Conservation (phyloP, 1,139 yeast genomes). For the Suhomyces anneliseae region DNA sequence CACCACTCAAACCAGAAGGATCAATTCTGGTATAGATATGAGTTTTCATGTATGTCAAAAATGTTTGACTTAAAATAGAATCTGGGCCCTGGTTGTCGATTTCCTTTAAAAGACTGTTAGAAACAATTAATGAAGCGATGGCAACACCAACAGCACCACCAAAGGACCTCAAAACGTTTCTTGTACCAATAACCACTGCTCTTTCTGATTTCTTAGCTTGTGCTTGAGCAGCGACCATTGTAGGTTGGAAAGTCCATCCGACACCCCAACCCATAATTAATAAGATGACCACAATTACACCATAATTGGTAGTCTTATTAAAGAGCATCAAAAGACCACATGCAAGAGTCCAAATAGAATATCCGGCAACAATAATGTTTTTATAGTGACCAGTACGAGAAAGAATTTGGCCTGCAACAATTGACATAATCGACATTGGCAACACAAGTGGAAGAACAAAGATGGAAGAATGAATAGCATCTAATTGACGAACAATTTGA, state of each 20-base stretch:
- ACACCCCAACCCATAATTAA: constrained; percentile 20
- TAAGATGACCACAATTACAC: constrained; percentile 16
- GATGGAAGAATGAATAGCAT: constrained; percentile 16
- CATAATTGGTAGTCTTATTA: constrained; percentile 14
- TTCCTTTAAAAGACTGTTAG: constrained; percentile 18
- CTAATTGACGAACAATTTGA: constrained; percentile 18
- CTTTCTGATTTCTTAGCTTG: constrained; percentile 20
- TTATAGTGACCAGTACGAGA: constrained; percentile 20
- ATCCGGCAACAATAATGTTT: constrained; percentile 16
- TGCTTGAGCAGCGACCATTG: constrained; percentile 27
- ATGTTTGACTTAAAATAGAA: constrained; percentile 10
- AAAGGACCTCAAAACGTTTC: constrained; percentile 23
- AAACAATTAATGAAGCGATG: constrained; percentile 18
- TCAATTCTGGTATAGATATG: constrained; percentile 18
- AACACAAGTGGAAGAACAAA: constrained; percentile 20
- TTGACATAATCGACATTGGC: constrained; percentile 18
- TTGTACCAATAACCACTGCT: constrained; percentile 22
- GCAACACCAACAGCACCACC: constrained; percentile 26
- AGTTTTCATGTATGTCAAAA: constrained; percentile 14
- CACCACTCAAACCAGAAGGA: constrained; percentile 7
- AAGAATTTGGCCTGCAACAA: constrained; percentile 19
- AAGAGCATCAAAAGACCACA: constrained; percentile 17
- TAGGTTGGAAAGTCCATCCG: constrained; percentile 25
- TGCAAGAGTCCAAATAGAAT: constrained; percentile 18
- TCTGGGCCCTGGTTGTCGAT: constrained; percentile 9